Base-by-base conservation (phyloP, 129 eudicot species). In the Heracleum sosnowskyi region DNA sequence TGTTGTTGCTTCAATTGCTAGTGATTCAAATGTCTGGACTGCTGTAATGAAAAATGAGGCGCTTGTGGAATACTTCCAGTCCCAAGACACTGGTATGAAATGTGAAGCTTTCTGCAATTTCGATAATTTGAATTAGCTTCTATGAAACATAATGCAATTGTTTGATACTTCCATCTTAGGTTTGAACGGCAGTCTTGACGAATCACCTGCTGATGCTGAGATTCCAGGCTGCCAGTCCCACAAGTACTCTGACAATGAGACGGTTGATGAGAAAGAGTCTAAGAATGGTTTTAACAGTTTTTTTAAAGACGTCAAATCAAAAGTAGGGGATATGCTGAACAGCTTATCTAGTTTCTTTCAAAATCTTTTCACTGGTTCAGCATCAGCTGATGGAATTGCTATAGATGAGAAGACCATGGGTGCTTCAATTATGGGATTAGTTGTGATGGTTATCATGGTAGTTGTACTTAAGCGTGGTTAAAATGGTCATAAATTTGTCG, bases 1-100 rank as follows among this genome's bases (percentile, higher is more conserved):
- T 76, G 97, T 91, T 44, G 97, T 93, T 74, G 96, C 97, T 74
- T 93, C 98, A 33, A 86, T 93, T 82, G 98, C 96, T 39, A 79
- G 83, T 49, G 98, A 93, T 74, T 92, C 91, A 72, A 91, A 91
- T 71, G 97, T 91, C 29, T 93, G 96, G 97, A 81, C 57, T 36
- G 97, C 97, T 22, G 90, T 93, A 47, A 40, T 86, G 83, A 82
- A 86, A 76, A 93, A 93, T 45, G 77, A 78, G 24, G 91, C 82
- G 4, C 90, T 93, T 29, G 78, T 84, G 77, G 89, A 85, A 29
- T 93, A 76, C 81, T 79, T 93, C 46, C 40, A 87, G 46, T 80
- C 89, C 63, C 89, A 91, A 20, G 86, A 72, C 24, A 80, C 82
- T 34, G 77, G 98, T 93, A 79, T 87, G 90, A 41, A 73, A 22